phyloP scores from a whole-genome alignment of 2,329 filamentous ascomycete species.

The Pestalotiopsis sp. region DNA sequence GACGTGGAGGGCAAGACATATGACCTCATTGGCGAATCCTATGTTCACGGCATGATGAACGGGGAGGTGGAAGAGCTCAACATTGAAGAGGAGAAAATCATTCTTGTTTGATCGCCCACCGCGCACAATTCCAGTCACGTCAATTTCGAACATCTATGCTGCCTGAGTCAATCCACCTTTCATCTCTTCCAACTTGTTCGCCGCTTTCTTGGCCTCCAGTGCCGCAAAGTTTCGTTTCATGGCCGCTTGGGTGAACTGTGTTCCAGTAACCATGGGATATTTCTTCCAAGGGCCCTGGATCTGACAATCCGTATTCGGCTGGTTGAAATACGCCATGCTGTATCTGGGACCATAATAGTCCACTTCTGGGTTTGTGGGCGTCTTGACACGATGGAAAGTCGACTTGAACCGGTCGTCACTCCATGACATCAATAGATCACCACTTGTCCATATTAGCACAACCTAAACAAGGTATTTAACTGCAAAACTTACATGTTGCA shows the following conservation, averaged over 20 bases:
- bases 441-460: constrained; percentile 32
- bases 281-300: constrained; percentile 66
- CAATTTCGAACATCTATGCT: background rate
- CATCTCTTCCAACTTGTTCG: constrained; percentile 16
- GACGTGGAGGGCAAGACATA: too few species aligned
- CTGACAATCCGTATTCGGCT: constrained; percentile 58
- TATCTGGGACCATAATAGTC: constrained; percentile 63
- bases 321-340: constrained; percentile 69
- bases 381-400: constrained; percentile 66
- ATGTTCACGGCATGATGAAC: too few species aligned
- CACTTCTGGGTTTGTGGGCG: constrained; percentile 52
- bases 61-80: too few species aligned
- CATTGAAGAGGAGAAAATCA: too few species aligned
- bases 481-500: constrained; percentile 55
- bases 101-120: too few species aligned
- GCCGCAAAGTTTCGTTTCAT: constrained; percentile 59
- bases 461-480: background rate
- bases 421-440: constrained; percentile 69
- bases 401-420: constrained; percentile 69
- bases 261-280: constrained; percentile 62
- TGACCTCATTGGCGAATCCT: too few species aligned
- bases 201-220: constrained; percentile 49
- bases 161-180: background rate
- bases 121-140: background rate
- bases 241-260: constrained; percentile 59